Evolutionary conservation across 2,329 filamentous ascomycete species (phyloP), one percentile per base, ranked within the genome.

Genomic region (Sporothrix brunneoviolacea): DNA sequence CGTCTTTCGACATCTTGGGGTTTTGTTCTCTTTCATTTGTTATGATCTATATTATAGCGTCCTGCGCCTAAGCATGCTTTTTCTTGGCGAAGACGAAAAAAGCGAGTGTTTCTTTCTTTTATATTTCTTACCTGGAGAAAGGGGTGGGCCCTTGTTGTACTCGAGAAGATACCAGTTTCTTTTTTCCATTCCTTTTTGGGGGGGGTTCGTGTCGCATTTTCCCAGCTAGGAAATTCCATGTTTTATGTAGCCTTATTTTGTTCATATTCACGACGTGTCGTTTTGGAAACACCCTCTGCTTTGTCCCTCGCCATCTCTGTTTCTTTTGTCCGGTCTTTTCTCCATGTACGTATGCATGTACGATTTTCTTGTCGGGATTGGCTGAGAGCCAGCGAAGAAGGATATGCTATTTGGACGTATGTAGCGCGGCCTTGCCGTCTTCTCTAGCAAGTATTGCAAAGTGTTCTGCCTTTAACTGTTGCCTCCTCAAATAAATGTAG

Each of bases 91-190:
- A 28, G 10, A 28, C 24, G 10, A 28, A 10, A 28, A 10, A 28
- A 28, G 10, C 10, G 24, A 27, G 16, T 45, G 24, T 16, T 22
- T 35, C 30, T 40, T 37, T 15, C n/a, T 21, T 21, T 28, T 38
- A 28, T 28, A 18, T 8, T 24, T 15, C 28, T 45, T 41, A 18
- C 16, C 15, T 33, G 18, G 39, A 43, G 21, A 21, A 37, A 50
- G 27, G 28, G 28, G 37, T 2, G 27, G 13, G 19, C 36, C 28
- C 37, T 42, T 42, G n/a, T 52, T 54, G 30, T 44, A 28, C n/a
- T 52, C 38, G 38, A 41, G 42, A 51, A 54, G 52, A 54, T 54
- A 54, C 52, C 52, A 48, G n/a, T n/a, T 21, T 22, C 21, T 30
- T 22, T 18, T n/a, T 38, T 41, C 28, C 27, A 13, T 50, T 45